Evolutionary conservation across 495 filamentous ascomycete genomes (phyloP).

Genomic region (Geopyxis carbonaria): DNA sequence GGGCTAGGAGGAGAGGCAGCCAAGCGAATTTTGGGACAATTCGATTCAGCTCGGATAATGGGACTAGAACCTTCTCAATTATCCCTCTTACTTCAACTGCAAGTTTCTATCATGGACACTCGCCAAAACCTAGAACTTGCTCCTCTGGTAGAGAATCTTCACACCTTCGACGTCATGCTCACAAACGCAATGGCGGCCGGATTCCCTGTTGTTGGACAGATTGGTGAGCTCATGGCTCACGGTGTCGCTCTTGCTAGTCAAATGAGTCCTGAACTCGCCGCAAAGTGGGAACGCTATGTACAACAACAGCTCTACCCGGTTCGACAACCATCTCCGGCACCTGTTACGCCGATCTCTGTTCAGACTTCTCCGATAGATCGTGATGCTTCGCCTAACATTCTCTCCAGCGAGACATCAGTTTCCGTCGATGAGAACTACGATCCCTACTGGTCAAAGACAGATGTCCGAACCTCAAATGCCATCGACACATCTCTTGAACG

Average conservation of each 20-base stretch:
- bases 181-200: constrained; percentile 12
- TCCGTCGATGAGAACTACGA: constrained; percentile 64
- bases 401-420: constrained; percentile 24
- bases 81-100: constrained; percentile 43
- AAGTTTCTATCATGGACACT: constrained; percentile 35
- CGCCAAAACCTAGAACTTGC: no score
- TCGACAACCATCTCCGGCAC: no score
- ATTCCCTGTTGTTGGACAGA: constrained; percentile 9
- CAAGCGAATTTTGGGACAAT: constrained; percentile 11
- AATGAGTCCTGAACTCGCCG: constrained; percentile 32
- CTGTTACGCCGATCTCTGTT: constrained; percentile 6
- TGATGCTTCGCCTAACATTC: constrained; percentile 12
- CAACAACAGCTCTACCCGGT: constrained; percentile 19
- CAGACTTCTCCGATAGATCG: constrained; percentile 6
- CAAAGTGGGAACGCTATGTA: constrained; percentile 24
- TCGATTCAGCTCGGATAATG: constrained; percentile 15
- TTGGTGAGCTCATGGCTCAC: constrained; percentile 11
- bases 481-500: constrained; percentile 75
- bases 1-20: constrained; percentile 14
- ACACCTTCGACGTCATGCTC: constrained; percentile 21
- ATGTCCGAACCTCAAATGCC: constrained; percentile 75
- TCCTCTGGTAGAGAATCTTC: constrained; percentile 17
- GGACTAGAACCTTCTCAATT: constrained; percentile 40
- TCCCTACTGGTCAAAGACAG: constrained; percentile 73
- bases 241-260: constrained; percentile 11